Percentiles rank a stretch among this genome's conserved stretches.
Conservation (phyloP, 1,284 basidiomycete genomes). For the Nidula niveotomentosa region DNA sequence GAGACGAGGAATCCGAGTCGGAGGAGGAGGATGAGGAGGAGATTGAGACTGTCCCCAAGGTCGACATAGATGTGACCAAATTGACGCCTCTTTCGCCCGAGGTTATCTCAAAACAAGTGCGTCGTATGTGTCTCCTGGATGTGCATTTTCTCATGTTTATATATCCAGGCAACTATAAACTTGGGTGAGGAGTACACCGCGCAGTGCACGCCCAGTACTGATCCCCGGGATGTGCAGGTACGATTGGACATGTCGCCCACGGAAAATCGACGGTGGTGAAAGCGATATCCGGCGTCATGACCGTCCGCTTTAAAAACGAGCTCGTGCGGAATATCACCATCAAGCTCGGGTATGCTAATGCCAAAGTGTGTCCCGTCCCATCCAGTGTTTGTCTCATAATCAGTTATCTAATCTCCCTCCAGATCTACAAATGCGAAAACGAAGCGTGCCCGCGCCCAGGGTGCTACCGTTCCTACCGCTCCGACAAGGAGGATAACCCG, state of each 20-base stretch:
- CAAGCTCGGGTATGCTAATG: constrained; percentile 98
- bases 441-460: constrained; percentile 91
- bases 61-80: constrained; percentile 78
- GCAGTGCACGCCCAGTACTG: constrained; percentile 3
- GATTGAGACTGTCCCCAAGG: constrained; percentile 50
- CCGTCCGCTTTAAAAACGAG: constrained; percentile 99
- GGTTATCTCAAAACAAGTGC: constrained; percentile 96
- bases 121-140: constrained; percentile 18
- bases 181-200: constrained; percentile 49
- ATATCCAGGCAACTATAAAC: constrained; percentile 78
- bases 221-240: constrained; percentile 51
- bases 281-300: constrained; percentile 99
- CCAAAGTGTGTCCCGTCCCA: constrained; percentile 67
- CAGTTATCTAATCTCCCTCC: constrained; percentile 16
- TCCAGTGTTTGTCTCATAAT: background rate
- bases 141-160: background rate
- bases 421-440: constrained; percentile 99
- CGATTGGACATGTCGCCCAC: constrained; percentile 97
- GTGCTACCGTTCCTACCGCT: constrained; percentile 93
- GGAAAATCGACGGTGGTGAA: constrained; percentile 99
- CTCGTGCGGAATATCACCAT: constrained; percentile 98
- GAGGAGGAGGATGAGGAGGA: constrained; percentile 63
- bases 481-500: constrained; percentile 92
- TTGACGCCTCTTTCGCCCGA: constrained; percentile 92
- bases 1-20: constrained; percentile 65